Conservation (phyloP, 129 eudicot genomes). For the Artemisia annua region DNA sequence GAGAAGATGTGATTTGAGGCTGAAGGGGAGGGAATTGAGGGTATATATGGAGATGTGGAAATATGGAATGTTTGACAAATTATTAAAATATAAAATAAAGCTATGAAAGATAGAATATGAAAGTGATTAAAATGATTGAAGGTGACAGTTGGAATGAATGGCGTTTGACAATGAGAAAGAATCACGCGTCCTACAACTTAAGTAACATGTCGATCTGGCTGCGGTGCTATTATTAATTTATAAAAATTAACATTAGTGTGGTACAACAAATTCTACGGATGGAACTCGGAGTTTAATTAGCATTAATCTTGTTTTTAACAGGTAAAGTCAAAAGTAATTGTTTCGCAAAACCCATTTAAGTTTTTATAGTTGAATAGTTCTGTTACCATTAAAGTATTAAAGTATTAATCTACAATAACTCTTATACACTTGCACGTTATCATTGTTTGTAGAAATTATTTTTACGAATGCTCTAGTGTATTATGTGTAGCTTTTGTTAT, state of each 20-base stretch:
- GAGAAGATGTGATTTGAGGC: constrained; percentile 10
- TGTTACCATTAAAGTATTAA: too few species aligned
- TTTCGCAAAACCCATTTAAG: too few species aligned
- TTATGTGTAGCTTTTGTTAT: too few species aligned
- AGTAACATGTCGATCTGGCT: constrained; percentile 29
- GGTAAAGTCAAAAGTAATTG: too few species aligned
- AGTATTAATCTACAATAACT: too few species aligned
- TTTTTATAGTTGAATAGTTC: background rate
- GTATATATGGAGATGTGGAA: constrained; percentile 33
- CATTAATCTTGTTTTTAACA: background rate
- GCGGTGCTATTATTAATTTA: constrained; percentile 2
- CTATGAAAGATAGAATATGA: background rate
- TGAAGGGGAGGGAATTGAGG: background rate
- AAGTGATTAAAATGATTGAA: constrained; percentile 9
- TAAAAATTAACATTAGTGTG: constrained; percentile 2
- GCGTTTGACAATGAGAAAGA: constrained; percentile 32
- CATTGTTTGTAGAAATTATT: too few species aligned
- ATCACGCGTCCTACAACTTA: constrained; percentile 26
- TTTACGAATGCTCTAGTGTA: too few species aligned
- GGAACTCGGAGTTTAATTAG: constrained; percentile 12
- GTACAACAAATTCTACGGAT: constrained; percentile 19
- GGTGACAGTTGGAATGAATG: constrained; percentile 42
- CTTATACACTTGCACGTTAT: too few species aligned
- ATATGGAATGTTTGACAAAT: constrained; percentile 32
- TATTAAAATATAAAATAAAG: background rate